Base-by-base conservation (phyloP, 441 rosid genomes). In the Populus hybrid region DNA sequence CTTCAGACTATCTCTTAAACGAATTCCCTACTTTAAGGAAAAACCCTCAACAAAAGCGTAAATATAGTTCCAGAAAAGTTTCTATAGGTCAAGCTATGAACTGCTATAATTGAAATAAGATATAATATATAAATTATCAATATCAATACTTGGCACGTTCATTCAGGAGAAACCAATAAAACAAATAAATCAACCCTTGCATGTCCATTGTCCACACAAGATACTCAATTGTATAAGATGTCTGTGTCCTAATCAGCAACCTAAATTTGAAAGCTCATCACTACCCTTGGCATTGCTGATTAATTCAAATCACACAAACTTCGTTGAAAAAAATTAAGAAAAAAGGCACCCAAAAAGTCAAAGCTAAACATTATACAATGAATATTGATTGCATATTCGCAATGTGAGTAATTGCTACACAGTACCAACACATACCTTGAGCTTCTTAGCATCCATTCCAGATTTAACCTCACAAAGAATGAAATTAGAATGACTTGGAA, bases 401-500 rank as follows among this genome's bases (percentile, higher is more conserved):
- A 23, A 6, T 9, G 35, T 9, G 30, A 72, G 28, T 26, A 10
- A 72, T 9, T 59, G 3, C 30, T 35, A 34, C n/a, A 8, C 28
- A 40, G 16, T 11, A 40, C 50, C 50, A 10, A 23, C 32, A 75
- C 6, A 65, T 83, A 91, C 94, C 91, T 95, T 95, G 53, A 95
- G 81, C 87, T 88, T 90, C 91, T 92, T 92, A 14, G 99, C 97
- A 75, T 91, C 95, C 92, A 84, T 89, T 77, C 91, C 97, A 35
- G 89, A 83, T 42, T 87, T 85, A 72, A 95, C 97, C 83, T 86
- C 91, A 30, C 99, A 95, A 11, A 92, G 94, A 85, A 95, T 88
- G 87, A 92, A 95, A 83, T 95, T 95, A 8, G 98, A 89, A 79
- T 87, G 81, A 87, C 97, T 94, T 36, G 97, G 97, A 73, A 82